Percentiles rank a stretch among this genome's conserved stretches.
These are phyloP conservation scores for Emmonsia crescens DNA, from an alignment of 2,329 filamentous ascomycete genomes.

Conservation along the genomic window DNA sequence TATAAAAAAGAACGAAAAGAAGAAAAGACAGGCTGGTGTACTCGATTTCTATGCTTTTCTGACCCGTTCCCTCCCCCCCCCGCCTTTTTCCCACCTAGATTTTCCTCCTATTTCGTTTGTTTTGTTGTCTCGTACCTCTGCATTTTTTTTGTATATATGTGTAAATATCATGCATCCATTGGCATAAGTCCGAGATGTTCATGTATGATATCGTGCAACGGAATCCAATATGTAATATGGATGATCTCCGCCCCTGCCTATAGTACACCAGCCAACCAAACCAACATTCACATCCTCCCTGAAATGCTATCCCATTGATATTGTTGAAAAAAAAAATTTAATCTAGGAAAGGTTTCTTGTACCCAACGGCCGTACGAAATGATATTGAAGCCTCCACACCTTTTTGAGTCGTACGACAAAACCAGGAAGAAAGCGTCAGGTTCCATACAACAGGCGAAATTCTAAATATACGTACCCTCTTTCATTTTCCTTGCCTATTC, in stretches of 20 bases:
- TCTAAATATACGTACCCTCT: not conserved
- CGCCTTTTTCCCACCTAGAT: not conserved
- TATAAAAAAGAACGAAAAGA: not conserved
- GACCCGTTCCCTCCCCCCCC: not conserved
- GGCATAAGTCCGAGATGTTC: not conserved
- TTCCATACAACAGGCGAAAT: not conserved
- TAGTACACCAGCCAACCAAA: not conserved
- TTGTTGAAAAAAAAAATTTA: not conserved
- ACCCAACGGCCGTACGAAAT: not conserved
- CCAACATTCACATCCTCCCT: not conserved
- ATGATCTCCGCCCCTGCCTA: not conserved
- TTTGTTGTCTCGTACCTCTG: constrained; percentile 5
- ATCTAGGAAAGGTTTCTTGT: not conserved
- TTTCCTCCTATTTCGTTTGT: not conserved
- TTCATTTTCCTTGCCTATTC: not conserved
- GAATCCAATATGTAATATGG: no score
- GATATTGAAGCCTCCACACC: not conserved
- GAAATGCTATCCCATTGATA: not conserved
- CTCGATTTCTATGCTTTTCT: not conserved
- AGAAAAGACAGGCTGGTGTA: not conserved
- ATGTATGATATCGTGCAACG: not conserved
- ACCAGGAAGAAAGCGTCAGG: not conserved
- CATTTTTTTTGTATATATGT: constrained; percentile 6
- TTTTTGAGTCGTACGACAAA: not conserved
- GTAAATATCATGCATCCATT: constrained; percentile 2